These are phyloP conservation scores for Zygosaccharomyces gambellarensis DNA, from an alignment of 805 yeast genomes.

Conservation along the genomic window DNA sequence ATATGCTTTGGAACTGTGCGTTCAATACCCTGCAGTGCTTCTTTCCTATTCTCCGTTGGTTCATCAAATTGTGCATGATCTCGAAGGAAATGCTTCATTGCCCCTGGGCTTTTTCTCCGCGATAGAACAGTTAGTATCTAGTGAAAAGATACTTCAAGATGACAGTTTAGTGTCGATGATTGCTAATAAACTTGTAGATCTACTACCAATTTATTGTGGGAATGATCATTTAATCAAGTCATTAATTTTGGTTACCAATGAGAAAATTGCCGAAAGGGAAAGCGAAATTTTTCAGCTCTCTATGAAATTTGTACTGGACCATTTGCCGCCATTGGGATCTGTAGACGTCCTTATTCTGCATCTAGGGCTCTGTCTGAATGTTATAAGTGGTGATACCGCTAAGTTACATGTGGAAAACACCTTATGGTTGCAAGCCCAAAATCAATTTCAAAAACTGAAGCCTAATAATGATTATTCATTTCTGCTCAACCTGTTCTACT, in stretches of 20 bases:
- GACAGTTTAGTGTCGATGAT: not conserved
- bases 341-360: slow-evolving; percentile 15
- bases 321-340: slow-evolving; percentile 1
- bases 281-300: slow-evolving; percentile 2
- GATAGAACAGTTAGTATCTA: not conserved
- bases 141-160: not conserved
- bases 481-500: slow-evolving; percentile 11
- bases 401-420: not conserved
- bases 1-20: slow-evolving; percentile 10
- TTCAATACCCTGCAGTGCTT: slow-evolving; percentile 9
- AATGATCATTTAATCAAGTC: slow-evolving; percentile 17
- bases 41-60: not conserved
- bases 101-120: not conserved
- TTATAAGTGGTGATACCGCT: slow-evolving; percentile 3
- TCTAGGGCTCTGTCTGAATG: slow-evolving; percentile 20
- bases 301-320: slow-evolving; percentile 5
- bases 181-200: not conserved
- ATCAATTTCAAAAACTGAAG: not conserved
- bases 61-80: not conserved
- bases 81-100: not conserved
- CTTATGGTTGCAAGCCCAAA: slow-evolving; percentile 3
- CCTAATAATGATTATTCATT: slow-evolving; percentile 6
- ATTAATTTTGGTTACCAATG: slow-evolving; percentile 25
- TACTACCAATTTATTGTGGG: slow-evolving; percentile 2
- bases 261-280: slow-evolving; percentile 2